Evolutionary conservation across 2,329 filamentous ascomycete species (phyloP).

Genomic region (Botrytis medusae): DNA sequence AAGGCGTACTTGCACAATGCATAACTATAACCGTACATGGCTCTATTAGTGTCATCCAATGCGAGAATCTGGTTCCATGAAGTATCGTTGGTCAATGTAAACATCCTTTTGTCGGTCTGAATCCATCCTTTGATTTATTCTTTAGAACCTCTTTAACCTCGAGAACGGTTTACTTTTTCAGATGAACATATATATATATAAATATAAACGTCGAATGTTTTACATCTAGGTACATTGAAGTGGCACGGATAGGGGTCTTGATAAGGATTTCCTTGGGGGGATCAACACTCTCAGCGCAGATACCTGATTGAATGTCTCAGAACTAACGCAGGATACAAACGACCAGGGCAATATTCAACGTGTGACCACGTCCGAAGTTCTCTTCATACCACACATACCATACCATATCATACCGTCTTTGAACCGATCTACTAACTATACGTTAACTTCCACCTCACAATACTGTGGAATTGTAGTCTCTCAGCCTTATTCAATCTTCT

Average conservation of each 20-base stretch:
- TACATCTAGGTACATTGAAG: constrained; percentile 1
- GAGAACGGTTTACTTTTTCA: background rate
- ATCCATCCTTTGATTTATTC: background rate
- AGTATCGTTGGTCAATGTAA: constrained; percentile 12
- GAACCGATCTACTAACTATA: constrained; percentile 21
- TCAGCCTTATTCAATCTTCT: background rate
- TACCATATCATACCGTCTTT: background rate
- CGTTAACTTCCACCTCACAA: background rate
- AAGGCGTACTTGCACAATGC: constrained; percentile 5
- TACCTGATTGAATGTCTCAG: constrained; percentile 20
- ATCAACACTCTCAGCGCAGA: constrained; percentile 11
- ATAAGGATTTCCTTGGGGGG: constrained; percentile 12
- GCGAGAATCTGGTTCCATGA: constrained; percentile 6
- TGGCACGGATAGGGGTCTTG: constrained; percentile 7
- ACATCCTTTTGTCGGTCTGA: background rate
- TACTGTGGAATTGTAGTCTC: constrained; percentile 12
- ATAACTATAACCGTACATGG: background rate
- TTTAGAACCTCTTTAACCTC: background rate
- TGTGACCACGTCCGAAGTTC: constrained; percentile 18
- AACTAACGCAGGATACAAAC: constrained; percentile 13
- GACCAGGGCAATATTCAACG: constrained; percentile 11
- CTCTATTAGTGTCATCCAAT: background rate
- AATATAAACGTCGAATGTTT: background rate
- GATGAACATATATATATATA: background rate
- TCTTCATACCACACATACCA: constrained; percentile 18